These are phyloP conservation scores for Kodamaea derodonti DNA, from an alignment of 1,139 yeast genomes.

Conservation along the genomic window DNA sequence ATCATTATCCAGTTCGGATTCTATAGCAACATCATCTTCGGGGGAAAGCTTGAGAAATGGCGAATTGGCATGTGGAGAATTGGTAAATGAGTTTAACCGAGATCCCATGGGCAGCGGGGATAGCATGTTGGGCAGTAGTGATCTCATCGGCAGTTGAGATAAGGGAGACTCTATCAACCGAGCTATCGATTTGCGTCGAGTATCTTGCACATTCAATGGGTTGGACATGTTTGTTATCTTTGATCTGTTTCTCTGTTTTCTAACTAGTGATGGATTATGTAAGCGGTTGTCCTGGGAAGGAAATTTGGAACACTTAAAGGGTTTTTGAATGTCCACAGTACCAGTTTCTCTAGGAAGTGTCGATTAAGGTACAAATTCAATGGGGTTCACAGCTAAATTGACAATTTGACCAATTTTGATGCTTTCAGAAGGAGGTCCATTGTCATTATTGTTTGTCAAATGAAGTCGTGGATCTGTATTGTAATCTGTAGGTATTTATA, in stretches of 20 bases:
- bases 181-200: slow-evolving; percentile 12
- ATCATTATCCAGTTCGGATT: slow-evolving; percentile 8
- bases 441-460: too few relatives aligned
- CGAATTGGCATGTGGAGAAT: slow-evolving; percentile 6
- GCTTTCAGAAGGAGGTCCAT: too few relatives aligned
- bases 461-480: too few relatives aligned
- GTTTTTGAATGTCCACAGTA: too few relatives aligned
- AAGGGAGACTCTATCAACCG: slow-evolving; percentile 13
- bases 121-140: slow-evolving; percentile 1
- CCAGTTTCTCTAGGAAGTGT: too few relatives aligned
- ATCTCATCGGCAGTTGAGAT: slow-evolving; percentile 7
- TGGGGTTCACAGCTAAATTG: too few relatives aligned
- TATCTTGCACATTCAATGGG: slow-evolving; percentile 4
- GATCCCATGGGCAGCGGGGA: slow-evolving; percentile 2
- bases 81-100: slow-evolving; percentile 6
- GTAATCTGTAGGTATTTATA: too few relatives aligned
- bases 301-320: too few relatives aligned
- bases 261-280: too few relatives aligned
- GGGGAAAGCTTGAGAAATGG: slow-evolving; percentile 6
- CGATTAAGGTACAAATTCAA: too few relatives aligned
- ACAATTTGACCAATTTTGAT: too few relatives aligned
- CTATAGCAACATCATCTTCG: slow-evolving; percentile 7
- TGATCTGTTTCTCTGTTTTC: not conserved
- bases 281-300: too few relatives aligned
- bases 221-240: not conserved